These are phyloP conservation scores for Aspergillus hortae DNA, from an alignment of 2,329 filamentous ascomycete species.

Conservation along the genomic window DNA sequence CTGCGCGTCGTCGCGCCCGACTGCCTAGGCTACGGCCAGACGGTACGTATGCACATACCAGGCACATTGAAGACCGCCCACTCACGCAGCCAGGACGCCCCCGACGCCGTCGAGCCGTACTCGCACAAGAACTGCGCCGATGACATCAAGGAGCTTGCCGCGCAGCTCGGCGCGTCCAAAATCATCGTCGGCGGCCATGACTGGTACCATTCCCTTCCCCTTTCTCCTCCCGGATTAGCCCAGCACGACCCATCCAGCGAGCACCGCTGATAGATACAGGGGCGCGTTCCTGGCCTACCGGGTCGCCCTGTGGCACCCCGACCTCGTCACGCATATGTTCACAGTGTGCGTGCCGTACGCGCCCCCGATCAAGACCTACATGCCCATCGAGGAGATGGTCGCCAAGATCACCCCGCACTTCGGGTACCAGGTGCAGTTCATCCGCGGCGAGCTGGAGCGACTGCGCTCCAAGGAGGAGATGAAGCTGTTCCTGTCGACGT, in stretches of 20 bases:
- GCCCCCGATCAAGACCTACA: slow-evolving; percentile 51
- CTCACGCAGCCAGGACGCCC: slow-evolving; percentile 47
- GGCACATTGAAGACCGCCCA: too few species aligned
- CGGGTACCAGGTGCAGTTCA: slow-evolving; percentile 79
- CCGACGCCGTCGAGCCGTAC: slow-evolving; percentile 61
- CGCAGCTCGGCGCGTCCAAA: slow-evolving; percentile 50
- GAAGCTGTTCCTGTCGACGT: slow-evolving; percentile 63
- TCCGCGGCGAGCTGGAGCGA: slow-evolving; percentile 62
- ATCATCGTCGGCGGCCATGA: slow-evolving; percentile 90
- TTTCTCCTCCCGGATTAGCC: too few species aligned
- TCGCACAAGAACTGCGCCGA: slow-evolving; percentile 67
- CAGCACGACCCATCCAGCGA: too few species aligned
- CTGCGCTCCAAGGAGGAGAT: slow-evolving; percentile 59
- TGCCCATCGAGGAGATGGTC: slow-evolving; percentile 60
- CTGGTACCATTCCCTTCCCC: slow-evolving; percentile 49
- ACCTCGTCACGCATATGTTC: slow-evolving; percentile 71
- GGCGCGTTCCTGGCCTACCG: slow-evolving; percentile 77
- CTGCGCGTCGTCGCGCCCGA: slow-evolving; percentile 80
- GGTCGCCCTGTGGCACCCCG: slow-evolving; percentile 67
- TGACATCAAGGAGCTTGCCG: slow-evolving; percentile 71
- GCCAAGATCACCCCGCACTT: slow-evolving; percentile 63
- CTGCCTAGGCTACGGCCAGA: slow-evolving; percentile 80
- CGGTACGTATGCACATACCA: slow-evolving; percentile 42
- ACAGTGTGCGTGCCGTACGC: slow-evolving; percentile 74
- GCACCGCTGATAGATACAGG: slow-evolving; percentile 35